phyloP scores from a whole-genome alignment of 148 eudicot species.

The Chenopodium album region DNA sequence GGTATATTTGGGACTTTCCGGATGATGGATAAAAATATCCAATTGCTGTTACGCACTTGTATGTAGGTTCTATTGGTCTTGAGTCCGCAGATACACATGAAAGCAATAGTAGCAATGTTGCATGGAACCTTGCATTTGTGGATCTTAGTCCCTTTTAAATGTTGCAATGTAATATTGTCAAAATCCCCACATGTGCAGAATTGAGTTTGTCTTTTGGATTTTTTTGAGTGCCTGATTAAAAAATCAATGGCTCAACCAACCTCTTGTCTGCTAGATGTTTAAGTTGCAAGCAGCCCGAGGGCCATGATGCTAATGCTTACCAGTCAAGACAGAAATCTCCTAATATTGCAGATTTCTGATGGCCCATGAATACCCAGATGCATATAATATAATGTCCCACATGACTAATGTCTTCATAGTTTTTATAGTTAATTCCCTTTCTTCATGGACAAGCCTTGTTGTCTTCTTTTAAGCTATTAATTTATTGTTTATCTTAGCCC shows the following conservation, averaged over 20 bases:
- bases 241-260: conserved; percentile 37
- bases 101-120: conserved; percentile 8
- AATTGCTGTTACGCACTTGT: background rate
- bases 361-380: conserved; percentile 23
- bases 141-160: background rate
- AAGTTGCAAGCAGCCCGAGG: conserved; percentile 32
- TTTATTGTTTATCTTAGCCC: conserved; percentile 15
- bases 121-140: conserved; percentile 23
- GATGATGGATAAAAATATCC: background rate
- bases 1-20: background rate
- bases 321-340: conserved; percentile 25
- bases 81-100: background rate
- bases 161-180: conserved; percentile 21
- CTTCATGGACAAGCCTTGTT: conserved; percentile 36
- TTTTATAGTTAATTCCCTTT: conserved; percentile 24
- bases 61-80: too few relatives aligned
- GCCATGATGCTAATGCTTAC: conserved; percentile 24
- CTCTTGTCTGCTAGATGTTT: conserved; percentile 37
- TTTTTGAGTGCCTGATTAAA: conserved; percentile 8
- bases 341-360: conserved; percentile 14
- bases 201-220: conserved; percentile 27
- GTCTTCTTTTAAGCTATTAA: conserved; percentile 33
- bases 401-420: conserved; percentile 23
- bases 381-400: conserved; percentile 37
- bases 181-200: conserved; percentile 33